Conservation (phyloP, 2,329 filamentous ascomycete species). For the Zelopaecilomyces penicillatus region DNA sequence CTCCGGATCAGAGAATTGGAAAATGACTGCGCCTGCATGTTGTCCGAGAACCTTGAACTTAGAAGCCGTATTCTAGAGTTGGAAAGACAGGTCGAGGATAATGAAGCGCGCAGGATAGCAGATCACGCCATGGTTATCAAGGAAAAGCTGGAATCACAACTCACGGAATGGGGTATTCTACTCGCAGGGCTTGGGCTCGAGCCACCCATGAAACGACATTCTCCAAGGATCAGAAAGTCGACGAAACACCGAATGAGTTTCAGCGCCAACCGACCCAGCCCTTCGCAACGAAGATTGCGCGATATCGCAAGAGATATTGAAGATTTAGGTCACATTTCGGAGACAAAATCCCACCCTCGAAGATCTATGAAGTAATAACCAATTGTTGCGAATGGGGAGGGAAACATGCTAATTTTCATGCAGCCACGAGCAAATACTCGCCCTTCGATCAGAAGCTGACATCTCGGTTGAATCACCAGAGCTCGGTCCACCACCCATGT, state of each 20-base stretch:
- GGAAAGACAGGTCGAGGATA: conserved; percentile 58
- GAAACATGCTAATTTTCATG: conserved; percentile 20
- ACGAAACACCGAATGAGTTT: conserved; percentile 34
- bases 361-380: conserved; percentile 55
- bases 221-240: conserved; percentile 32
- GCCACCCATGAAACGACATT: conserved; percentile 43
- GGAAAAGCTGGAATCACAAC: conserved; percentile 60
- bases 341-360: conserved; percentile 60
- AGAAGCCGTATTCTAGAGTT: conserved; percentile 62
- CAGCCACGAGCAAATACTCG: conserved; percentile 55
- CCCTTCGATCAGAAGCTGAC: conserved; percentile 42
- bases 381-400: neutral
- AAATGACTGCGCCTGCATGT: conserved; percentile 62
- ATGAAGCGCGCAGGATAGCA: conserved; percentile 48
- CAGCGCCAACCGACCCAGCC: conserved; percentile 32
- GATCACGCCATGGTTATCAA: conserved; percentile 64
- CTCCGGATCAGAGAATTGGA: conserved; percentile 70
- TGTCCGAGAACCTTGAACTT: conserved; percentile 72
- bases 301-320: conserved; percentile 49
- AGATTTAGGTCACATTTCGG: conserved; percentile 48
- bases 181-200: conserved; percentile 57
- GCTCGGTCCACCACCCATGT: conserved; percentile 55
- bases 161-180: conserved; percentile 60
- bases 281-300: conserved; percentile 47
- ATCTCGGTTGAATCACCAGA: conserved; percentile 56